A percentile compares a stretch with the other conserved stretches of the same genome.
These are phyloP conservation scores for Noccaea caerulescens DNA, from an alignment of 345 rosid genomes.

Conservation along the genomic window DNA sequence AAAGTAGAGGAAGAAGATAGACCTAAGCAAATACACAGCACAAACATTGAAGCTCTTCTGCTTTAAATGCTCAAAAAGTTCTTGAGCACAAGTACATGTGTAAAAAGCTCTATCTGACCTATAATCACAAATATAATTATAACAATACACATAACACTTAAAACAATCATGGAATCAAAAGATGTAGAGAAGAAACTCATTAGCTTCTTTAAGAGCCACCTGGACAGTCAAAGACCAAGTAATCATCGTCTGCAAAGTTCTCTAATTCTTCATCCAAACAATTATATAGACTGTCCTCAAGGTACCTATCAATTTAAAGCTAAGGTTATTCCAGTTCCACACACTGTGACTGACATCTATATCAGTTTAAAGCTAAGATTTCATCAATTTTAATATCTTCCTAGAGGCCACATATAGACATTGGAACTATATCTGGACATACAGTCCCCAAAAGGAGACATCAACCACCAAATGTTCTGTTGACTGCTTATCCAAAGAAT, in stretches of 20 bases:
- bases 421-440: too few relatives aligned
- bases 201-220: constrained; percentile 46
- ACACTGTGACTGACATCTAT: not conserved
- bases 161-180: not conserved
- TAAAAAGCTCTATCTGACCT: constrained; percentile 81
- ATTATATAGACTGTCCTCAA: constrained; percentile 69
- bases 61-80: constrained; percentile 85
- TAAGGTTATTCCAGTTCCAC: constrained; percentile 47
- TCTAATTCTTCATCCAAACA: constrained; percentile 83
- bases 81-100: constrained; percentile 74
- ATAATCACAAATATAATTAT: not conserved
- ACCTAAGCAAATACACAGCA: constrained; percentile 88
- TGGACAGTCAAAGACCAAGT: constrained; percentile 84
- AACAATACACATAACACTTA: not conserved
- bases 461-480: too few relatives aligned
- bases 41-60: constrained; percentile 77
- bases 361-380: too few relatives aligned
- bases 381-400: too few relatives aligned
- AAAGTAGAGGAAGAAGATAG: constrained; percentile 5
- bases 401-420: too few relatives aligned
- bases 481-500: too few relatives aligned
- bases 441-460: too few relatives aligned
- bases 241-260: constrained; percentile 75
- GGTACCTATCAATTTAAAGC: constrained; percentile 53
- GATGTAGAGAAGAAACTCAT: not conserved